Base-by-base conservation (phyloP, 371 early-diverging fungal species). In the Mucor piriformis region DNA sequence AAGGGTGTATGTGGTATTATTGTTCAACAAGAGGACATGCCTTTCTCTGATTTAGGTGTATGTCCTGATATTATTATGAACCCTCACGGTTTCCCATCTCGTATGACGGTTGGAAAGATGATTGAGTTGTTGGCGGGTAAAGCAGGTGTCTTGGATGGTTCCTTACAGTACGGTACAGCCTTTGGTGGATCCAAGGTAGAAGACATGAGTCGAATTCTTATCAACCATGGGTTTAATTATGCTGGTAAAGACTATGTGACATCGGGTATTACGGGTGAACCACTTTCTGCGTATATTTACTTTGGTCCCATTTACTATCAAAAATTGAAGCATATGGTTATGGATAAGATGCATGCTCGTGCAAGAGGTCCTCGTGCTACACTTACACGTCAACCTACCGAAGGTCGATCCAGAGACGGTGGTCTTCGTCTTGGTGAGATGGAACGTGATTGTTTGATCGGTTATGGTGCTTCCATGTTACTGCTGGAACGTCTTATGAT, bases 101-200 rank as follows among this genome's bases (percentile, higher is more conserved):
- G 99, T 82, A 99, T 99, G 99, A 99, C 99, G 21, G 99, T 99
- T 5, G 99, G 99, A 50, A 99, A 99, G 76, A 97, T 99, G 91
- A 94, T 99, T 71, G 99, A 99, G 79, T 73, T 97, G 57, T 72
- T 98, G 48, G 93, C 95, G 6, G 99, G 99, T 59, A 99, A 99
- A 76, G 99, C 99, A 0, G 99, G 98, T 49, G 93, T 99, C 2
- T 66, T 99, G 58, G 90, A 89, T 61, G 99, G 99, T 24, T 82
- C 92, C 69, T 74, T 96, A 35, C 97, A 97, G 68, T 99, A 99
- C 63, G 99, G 98, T 51, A 99, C 99, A 12, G 96, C 95, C 4
- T 99, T 99, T 82, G 96, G 96, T 54, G 97, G 98, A 21, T 89
- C 91, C 69, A 94, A 94, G 70, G 94, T 98, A 10, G 94, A 95